Evolutionary conservation across 208 protist genomes (phyloP).

Genomic region (Leishmania amazonensis): DNA sequence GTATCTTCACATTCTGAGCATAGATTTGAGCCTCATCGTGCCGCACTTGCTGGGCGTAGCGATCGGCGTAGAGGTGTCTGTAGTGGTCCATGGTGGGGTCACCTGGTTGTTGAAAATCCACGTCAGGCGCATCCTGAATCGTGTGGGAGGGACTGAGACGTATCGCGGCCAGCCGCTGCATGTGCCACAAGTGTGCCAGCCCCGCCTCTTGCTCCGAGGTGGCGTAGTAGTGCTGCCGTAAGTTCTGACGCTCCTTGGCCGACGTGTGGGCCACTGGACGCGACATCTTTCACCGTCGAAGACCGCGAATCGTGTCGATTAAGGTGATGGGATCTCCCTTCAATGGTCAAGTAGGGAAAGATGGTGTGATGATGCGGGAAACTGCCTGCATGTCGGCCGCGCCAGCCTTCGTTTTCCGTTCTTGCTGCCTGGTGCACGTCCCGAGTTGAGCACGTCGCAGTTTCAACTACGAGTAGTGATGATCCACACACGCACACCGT

Average conservation of each 20-base stretch:
- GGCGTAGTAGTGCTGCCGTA: conserved; percentile 45
- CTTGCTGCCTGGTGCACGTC: background rate
- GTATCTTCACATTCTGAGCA: conserved; percentile 35
- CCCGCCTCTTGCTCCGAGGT: conserved; percentile 50
- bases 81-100: conserved; percentile 28
- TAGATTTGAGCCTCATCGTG: conserved; percentile 44
- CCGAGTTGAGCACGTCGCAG: background rate
- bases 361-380: background rate
- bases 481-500: background rate
- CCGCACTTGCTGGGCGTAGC: conserved; percentile 40
- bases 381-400: background rate
- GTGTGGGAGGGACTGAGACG: conserved; percentile 43
- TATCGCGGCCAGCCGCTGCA: conserved; percentile 52
- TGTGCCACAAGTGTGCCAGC: conserved; percentile 67
- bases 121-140: conserved; percentile 49
- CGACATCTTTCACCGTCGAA: conserved; percentile 16
- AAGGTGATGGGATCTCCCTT: background rate
- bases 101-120: conserved; percentile 51
- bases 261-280: conserved; percentile 19
- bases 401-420: background rate
- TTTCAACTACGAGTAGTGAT: background rate
- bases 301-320: background rate
- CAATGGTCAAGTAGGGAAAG: background rate
- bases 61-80: conserved; percentile 27
- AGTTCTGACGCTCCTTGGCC: conserved; percentile 40